Evolutionary conservation across 495 filamentous ascomycete genomes (phyloP), one percentile per base, ranked within the genome.

Genomic region (Penicillium riverlandense): DNA sequence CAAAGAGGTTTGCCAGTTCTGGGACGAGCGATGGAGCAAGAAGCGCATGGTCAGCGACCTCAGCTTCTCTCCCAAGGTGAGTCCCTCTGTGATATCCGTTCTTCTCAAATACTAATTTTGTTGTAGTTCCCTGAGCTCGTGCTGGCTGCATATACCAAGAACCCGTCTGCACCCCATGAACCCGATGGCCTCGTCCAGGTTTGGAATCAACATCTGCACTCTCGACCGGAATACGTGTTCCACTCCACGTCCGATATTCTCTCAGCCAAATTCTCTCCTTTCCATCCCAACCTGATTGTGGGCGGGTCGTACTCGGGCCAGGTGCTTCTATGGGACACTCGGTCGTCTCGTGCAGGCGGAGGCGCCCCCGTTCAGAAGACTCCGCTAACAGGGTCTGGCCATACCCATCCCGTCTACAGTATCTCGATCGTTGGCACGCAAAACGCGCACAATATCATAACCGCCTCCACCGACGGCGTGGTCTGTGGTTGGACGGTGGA

Each of bases 401-500:
- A 99, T 61, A 94, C 92, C 7, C 92, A 99, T 55, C 92, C 92
- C 0, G 85, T 99, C 43, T 99, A 99, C 70, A 85, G 83, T 22
- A 82, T 99, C 45, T 88, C 92, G 36, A 90, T 97, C 27, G 86
- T 97, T 34, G 92, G 92, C 48, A 99, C 92, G 6, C 94, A 97
- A 64, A 97, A 99, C 63, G 94, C 94, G 39, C 92, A 96, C 65
- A 97, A 97, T 58, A 95, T 99, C 60, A 82, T 99, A 43, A 94
- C 88, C 13, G 86, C 84, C 58, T 96, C 90, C 4, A 99, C 94
- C 0, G 94, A 99, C 56, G 94, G 94, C 44, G 88, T 91, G 30
- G 86, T 97, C 48, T 97, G 94, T 65, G 85, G 87, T 37, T 99
- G 94, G 94, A 86, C 84, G 12, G 83, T 95, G 9, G 94, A 97